Evolutionary conservation across 805 yeast species (phyloP).

Genomic region (Cyberlindnera galapagoensis): DNA sequence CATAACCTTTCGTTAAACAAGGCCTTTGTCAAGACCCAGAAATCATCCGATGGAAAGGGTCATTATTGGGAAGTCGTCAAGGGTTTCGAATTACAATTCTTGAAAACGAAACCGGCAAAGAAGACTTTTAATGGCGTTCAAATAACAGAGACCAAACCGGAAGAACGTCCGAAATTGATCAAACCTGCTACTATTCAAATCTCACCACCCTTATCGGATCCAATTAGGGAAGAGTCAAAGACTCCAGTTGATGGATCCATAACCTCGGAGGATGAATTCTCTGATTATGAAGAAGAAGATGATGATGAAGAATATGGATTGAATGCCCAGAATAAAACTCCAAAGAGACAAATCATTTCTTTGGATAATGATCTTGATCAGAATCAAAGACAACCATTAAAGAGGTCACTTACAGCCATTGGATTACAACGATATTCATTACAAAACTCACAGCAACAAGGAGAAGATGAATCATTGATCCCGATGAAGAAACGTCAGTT

Average conservation of each 20-base stretch:
- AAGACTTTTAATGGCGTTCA: constrained; percentile 11
- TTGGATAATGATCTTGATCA: constrained; percentile 6
- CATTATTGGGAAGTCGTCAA: constrained; percentile 88
- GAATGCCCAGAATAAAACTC: constrained; percentile 18
- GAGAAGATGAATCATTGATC: constrained; percentile 8
- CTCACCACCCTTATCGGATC: too few species aligned
- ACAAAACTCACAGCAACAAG: constrained; percentile 1
- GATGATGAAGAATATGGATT: constrained; percentile 4
- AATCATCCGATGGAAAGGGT: constrained; percentile 80
- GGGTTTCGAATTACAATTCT: constrained; percentile 78
- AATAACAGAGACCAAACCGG: constrained; percentile 4
- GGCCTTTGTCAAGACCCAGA: constrained; percentile 85
- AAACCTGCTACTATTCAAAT: constrained; percentile 5
- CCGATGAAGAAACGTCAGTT: constrained; percentile 20
- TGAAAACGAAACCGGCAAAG: constrained; percentile 52
- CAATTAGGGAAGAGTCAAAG: constrained; percentile 8
- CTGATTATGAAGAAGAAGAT: constrained; percentile 1
- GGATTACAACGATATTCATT: constrained; percentile 21
- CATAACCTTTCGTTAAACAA: constrained; percentile 90
- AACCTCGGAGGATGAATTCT: constrained; percentile 13
- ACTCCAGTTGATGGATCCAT: constrained; percentile 6
- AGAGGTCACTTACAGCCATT: constrained; percentile 23
- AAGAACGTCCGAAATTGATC: constrained; percentile 3
- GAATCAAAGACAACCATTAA: constrained; percentile 15
- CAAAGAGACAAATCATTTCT: constrained; percentile 19